Evolutionary conservation across 768 basidiomycete genomes (phyloP).

Genomic region (Mycena vitilis): DNA sequence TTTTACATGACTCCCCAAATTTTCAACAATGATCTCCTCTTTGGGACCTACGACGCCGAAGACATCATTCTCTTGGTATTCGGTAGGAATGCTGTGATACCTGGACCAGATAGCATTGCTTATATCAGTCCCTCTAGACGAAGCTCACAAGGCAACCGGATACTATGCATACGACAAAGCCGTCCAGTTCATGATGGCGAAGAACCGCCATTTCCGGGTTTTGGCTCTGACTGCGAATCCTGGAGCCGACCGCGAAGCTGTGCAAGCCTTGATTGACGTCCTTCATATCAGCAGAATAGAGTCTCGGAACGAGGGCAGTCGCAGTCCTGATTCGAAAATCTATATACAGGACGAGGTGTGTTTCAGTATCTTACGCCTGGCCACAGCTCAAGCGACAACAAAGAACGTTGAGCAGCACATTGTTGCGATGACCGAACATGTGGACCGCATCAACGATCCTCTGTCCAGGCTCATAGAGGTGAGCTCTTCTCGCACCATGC

Average conservation of each 20-base stretch:
- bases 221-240: constrained; percentile 97
- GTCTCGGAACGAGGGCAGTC: constrained; percentile 89
- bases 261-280: constrained; percentile 91
- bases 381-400: constrained; percentile 13
- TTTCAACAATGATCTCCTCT: constrained; percentile 84
- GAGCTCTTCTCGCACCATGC: constrained; percentile 36
- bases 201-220: constrained; percentile 93
- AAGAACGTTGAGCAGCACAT: constrained; percentile 84
- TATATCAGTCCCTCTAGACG: constrained; percentile 67
- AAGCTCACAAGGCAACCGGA: constrained; percentile 95
- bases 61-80: constrained; percentile 91
- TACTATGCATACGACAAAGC: constrained; percentile 93
- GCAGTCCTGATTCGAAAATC: constrained; percentile 85
- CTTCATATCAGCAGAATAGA: constrained; percentile 96
- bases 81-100: constrained; percentile 58
- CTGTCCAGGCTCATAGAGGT: constrained; percentile 84
- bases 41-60: constrained; percentile 76
- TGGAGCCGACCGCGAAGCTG: constrained; percentile 84
- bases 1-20: constrained; percentile 99
- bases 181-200: constrained; percentile 90
- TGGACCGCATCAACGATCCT: constrained; percentile 73
- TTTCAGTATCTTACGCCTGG: constrained; percentile 18
- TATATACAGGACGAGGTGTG: constrained; percentile 91
- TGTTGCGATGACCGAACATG: constrained; percentile 76
- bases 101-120: constrained; percentile 7